Evolutionary conservation across 176 grass and related monocot genomes (phyloP).

Genomic region (Dendrocalamus sinicus): DNA sequence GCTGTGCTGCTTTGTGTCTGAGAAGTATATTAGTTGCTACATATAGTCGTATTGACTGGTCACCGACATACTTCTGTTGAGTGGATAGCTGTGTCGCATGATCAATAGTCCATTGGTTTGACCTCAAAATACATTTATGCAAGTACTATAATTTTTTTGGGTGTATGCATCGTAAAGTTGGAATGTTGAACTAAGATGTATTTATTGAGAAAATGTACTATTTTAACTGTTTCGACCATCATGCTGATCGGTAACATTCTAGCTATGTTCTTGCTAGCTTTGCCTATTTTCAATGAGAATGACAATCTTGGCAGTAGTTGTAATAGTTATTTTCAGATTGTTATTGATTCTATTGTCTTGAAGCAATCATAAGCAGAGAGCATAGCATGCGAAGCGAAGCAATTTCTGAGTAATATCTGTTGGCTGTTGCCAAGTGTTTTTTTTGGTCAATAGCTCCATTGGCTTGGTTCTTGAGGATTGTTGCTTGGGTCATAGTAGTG

Average conservation of each 20-base stretch:
- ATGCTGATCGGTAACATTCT: too few relatives aligned
- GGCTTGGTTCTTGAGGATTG: background rate
- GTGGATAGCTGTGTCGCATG: background rate
- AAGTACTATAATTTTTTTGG: background rate
- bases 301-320: background rate
- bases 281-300: background rate
- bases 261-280: background rate
- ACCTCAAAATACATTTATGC: background rate
- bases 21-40: background rate
- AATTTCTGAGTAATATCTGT: slow-evolving; percentile 6
- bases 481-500: background rate
- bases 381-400: background rate
- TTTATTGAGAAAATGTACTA: background rate
- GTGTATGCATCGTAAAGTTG: background rate
- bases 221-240: background rate
- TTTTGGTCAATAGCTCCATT: background rate
- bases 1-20: background rate
- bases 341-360: background rate
- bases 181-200: background rate
- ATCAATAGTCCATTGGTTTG: background rate
- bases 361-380: background rate
- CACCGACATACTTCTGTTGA: background rate
- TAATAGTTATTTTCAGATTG: background rate
- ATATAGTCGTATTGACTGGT: background rate
- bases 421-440: background rate